Conservation (phyloP, 345 rosid genomes). For the Bretschneidera sinensis region DNA sequence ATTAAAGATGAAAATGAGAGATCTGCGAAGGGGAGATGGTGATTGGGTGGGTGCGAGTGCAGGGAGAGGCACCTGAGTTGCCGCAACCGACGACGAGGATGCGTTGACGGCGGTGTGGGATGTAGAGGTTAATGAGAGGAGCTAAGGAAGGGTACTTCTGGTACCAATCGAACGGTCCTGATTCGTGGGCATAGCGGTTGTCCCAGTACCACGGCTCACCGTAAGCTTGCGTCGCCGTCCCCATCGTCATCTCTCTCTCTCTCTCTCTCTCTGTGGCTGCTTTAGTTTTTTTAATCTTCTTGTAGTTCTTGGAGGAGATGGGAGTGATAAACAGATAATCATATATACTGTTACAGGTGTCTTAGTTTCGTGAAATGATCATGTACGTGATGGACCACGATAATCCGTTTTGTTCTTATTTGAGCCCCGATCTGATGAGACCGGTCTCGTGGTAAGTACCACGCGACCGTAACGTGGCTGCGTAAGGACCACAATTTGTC, state of each 20-base stretch:
- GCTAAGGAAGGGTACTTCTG: constrained; percentile 73
- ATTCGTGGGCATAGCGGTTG: constrained; percentile 67
- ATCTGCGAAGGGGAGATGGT: constrained; percentile 3
- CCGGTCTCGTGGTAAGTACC: too few relatives aligned
- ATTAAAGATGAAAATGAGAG: neutral
- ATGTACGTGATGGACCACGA: too few relatives aligned
- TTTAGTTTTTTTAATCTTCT: too few relatives aligned
- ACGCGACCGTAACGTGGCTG: too few relatives aligned
- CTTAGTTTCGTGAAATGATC: too few relatives aligned
- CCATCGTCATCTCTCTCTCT: constrained; percentile 23
- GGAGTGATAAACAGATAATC: too few relatives aligned
- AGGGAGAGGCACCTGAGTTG: constrained; percentile 53
- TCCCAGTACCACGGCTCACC: constrained; percentile 92
- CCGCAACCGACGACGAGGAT: constrained; percentile 85
- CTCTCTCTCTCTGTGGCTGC: constrained; percentile 8
- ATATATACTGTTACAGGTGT: too few relatives aligned
- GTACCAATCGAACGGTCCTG: constrained; percentile 87
- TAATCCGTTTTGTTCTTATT: too few relatives aligned
- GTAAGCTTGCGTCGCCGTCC: constrained; percentile 60
- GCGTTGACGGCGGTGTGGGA: constrained; percentile 46
- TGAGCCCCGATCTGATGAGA: too few relatives aligned
- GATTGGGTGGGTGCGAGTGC: neutral
- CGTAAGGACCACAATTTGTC: too few relatives aligned
- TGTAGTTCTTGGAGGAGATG: too few relatives aligned
- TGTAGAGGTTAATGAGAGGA: constrained; percentile 73